phyloP scores from a whole-genome alignment of 441 rosid species.

The Aquilaria agallochum region DNA sequence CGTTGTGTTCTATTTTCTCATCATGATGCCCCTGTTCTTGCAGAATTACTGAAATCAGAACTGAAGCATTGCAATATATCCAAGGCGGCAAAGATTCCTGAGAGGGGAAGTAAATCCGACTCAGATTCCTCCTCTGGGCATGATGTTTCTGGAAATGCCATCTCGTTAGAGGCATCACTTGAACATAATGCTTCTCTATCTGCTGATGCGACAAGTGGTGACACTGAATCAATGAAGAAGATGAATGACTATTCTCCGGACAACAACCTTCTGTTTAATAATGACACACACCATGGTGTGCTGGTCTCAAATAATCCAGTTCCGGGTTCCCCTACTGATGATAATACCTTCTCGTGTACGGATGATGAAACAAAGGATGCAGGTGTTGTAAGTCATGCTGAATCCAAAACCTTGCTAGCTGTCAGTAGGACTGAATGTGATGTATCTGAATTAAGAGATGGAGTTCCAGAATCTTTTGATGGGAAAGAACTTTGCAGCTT shows the following conservation, averaged over 20 bases:
- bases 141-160: slow-evolving; percentile 25
- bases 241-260: slow-evolving; percentile 20
- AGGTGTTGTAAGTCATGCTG: slow-evolving; percentile 14
- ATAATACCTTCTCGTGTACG: slow-evolving; percentile 9
- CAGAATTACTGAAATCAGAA: slow-evolving; percentile 19
- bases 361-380: slow-evolving; percentile 12
- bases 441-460: slow-evolving; percentile 21
- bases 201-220: slow-evolving; percentile 16
- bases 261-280: slow-evolving; percentile 5
- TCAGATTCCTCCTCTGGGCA: slow-evolving; percentile 31
- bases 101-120: slow-evolving; percentile 31
- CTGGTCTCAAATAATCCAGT: slow-evolving; percentile 13
- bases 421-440: slow-evolving; percentile 9
- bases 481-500: slow-evolving; percentile 12
- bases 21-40: slow-evolving; percentile 20
- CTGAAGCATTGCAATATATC: slow-evolving; percentile 7
- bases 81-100: slow-evolving; percentile 6
- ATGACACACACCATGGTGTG: slow-evolving; percentile 12
- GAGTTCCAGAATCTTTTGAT: slow-evolving; percentile 21
- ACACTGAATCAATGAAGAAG: slow-evolving; percentile 23
- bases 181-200: slow-evolving; percentile 17
- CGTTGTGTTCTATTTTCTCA: slow-evolving; percentile 5
- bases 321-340: slow-evolving; percentile 15
- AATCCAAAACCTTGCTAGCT: slow-evolving; percentile 7
- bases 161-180: slow-evolving; percentile 28